A percentile compares a stretch with the other conserved stretches of the same genome.
These are phyloP conservation scores for Apiotrichum laibachii DNA, from an alignment of 1,284 basidiomycete species.

Conservation along the genomic window DNA sequence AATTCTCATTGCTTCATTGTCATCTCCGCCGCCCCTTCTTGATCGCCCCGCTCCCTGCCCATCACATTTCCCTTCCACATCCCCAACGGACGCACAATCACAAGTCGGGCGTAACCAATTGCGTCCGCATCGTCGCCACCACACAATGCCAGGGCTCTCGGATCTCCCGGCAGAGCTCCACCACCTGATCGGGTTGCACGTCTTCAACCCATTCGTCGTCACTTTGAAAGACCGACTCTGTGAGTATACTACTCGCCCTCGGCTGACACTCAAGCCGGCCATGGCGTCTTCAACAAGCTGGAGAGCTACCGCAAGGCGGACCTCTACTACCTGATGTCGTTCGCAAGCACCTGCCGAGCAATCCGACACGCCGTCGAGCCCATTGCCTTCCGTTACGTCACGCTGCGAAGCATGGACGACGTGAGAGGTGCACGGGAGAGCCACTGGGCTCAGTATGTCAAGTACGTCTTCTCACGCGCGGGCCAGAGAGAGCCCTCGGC, in stretches of 20 bases:
- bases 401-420: neutral
- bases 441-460: neutral
- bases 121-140: too few relatives aligned
- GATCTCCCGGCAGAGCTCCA: neutral
- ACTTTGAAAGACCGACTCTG: neutral
- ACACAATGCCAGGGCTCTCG: neutral
- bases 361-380: neutral
- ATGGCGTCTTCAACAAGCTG: neutral
- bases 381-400: neutral
- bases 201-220: neutral
- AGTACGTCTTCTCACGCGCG: neutral
- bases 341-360: neutral
- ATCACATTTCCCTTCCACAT: too few relatives aligned
- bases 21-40: too few relatives aligned
- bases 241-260: neutral
- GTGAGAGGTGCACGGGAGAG: neutral
- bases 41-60: too few relatives aligned
- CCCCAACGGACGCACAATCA: too few relatives aligned
- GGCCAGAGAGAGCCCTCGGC: neutral
- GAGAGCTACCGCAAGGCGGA: neutral
- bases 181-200: neutral
- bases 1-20: too few relatives aligned
- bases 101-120: too few relatives aligned
- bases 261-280: neutral
- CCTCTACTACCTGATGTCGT: neutral